Conservation (phyloP, 192 early-diverging fungal species). For the Phlyctochytrium arcticum region DNA sequence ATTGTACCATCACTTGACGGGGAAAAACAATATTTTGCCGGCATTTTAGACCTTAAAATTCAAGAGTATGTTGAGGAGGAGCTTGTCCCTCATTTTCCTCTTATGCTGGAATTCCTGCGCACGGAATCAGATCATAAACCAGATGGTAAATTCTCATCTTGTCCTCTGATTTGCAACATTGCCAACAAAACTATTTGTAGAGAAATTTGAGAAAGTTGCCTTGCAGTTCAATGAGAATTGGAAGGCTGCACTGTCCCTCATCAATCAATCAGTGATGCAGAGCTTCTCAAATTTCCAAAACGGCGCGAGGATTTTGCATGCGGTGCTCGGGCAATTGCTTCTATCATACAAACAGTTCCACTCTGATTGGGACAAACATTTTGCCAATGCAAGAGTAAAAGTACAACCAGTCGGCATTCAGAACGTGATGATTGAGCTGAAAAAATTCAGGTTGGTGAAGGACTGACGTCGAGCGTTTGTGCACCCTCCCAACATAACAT, state of each 20-base stretch:
- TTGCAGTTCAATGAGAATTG: slow-evolving; percentile 76
- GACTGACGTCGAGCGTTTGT: too few species aligned
- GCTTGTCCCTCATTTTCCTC: slow-evolving; percentile 70
- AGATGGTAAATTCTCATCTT: not conserved
- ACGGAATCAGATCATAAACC: not conserved
- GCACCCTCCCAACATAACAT: too few species aligned
- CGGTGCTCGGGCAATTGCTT: slow-evolving; percentile 80
- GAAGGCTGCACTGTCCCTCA: slow-evolving; percentile 65
- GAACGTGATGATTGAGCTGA: slow-evolving; percentile 93
- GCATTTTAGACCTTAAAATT: slow-evolving; percentile 59
- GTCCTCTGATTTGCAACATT: not conserved
- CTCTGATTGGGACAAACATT: slow-evolving; percentile 70
- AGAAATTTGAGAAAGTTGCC: slow-evolving; percentile 63
- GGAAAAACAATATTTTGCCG: slow-evolving; percentile 54
- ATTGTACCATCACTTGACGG: slow-evolving; percentile 37
- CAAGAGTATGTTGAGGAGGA: slow-evolving; percentile 86
- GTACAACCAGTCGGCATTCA: slow-evolving; percentile 84
- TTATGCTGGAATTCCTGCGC: not conserved
- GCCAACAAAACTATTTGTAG: slow-evolving; percentile 18
- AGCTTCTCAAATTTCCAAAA: slow-evolving; percentile 95
- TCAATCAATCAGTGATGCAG: slow-evolving; percentile 85
- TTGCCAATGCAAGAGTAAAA: slow-evolving; percentile 44
- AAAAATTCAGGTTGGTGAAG: slow-evolving; percentile 61
- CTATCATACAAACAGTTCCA: slow-evolving; percentile 91
- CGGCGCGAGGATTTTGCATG: slow-evolving; percentile 87